A percentile compares a stretch with the other conserved stretches of the same genome.
phyloP scores from a whole-genome alignment of 441 rosid species.

The Aleurites moluccanus region DNA sequence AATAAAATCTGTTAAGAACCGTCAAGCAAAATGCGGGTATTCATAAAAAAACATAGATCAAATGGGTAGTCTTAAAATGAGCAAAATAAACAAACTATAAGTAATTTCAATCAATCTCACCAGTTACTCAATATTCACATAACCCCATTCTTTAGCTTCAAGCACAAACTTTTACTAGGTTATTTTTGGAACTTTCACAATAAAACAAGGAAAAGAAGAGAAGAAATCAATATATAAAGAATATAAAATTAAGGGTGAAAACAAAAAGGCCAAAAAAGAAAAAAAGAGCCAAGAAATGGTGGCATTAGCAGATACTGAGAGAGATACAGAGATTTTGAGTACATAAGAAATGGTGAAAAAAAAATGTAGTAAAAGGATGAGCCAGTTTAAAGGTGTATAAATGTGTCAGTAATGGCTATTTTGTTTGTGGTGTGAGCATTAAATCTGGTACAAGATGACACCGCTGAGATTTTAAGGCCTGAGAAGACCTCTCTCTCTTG shows the following conservation, averaged over 20 bases:
- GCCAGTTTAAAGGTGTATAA: not conserved
- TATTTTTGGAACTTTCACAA: conserved; percentile 7
- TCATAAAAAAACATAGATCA: conserved; percentile 22
- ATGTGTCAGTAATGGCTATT: conserved; percentile 1
- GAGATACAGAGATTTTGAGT: conserved; percentile 6
- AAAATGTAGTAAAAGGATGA: conserved; percentile 5
- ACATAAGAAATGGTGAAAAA: conserved; percentile 13
- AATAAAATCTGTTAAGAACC: conserved; percentile 18
- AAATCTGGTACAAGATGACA: conserved; percentile 23
- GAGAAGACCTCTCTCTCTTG: not conserved
- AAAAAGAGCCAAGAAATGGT: conserved; percentile 15
- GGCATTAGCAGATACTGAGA: conserved; percentile 22
- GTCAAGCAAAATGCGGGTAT: conserved; percentile 20
- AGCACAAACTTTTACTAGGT: conserved; percentile 16
- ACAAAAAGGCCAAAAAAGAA: conserved; percentile 3
- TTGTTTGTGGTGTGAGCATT: conserved; percentile 18
- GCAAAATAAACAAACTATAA: conserved; percentile 26
- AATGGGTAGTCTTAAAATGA: conserved; percentile 35
- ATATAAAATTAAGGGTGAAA: conserved; percentile 8
- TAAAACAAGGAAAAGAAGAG: not conserved
- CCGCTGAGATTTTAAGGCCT: conserved; percentile 22
- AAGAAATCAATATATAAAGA: conserved; percentile 3
- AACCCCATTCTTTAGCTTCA: conserved; percentile 22
- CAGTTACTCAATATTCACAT: conserved; percentile 11
- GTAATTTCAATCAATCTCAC: conserved; percentile 22